Evolutionary conservation across 306 rosid species (phyloP).

Genomic region (Luffa acutangula): DNA sequence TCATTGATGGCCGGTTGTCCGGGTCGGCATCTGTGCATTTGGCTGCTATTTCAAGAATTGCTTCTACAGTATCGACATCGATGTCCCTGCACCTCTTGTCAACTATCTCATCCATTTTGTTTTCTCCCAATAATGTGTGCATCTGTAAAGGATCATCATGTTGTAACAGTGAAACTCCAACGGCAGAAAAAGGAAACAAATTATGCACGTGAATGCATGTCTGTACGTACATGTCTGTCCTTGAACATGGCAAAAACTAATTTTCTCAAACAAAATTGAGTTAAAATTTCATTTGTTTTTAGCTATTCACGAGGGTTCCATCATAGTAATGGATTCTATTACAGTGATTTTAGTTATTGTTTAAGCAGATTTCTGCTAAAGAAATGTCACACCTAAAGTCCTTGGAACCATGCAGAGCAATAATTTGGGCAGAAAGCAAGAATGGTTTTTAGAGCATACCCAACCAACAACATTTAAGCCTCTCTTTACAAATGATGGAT

Average conservation of each 20-base stretch:
- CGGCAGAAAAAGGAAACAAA: neutral
- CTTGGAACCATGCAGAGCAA: neutral
- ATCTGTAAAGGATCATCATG: conserved; percentile 26
- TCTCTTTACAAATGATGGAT: conserved; percentile 64
- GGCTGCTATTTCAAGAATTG: conserved; percentile 65
- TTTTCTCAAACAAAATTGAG: neutral
- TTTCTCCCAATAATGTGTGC: conserved; percentile 64
- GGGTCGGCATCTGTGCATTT: conserved; percentile 83
- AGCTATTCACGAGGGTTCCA: neutral
- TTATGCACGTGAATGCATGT: neutral
- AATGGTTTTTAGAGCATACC: conserved; percentile 44
- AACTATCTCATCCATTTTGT: conserved; percentile 57
- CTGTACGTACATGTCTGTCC: neutral
- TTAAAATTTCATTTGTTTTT: neutral
- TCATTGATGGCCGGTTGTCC: conserved; percentile 80
- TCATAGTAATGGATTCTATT: neutral
- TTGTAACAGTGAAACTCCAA: neutral
- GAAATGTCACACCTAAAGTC: neutral
- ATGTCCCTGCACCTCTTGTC: conserved; percentile 61
- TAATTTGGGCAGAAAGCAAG: neutral
- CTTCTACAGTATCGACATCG: conserved; percentile 59
- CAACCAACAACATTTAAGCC: conserved; percentile 97
- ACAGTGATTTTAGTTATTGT: neutral
- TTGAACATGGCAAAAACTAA: neutral
- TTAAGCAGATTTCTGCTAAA: neutral